Evolutionary conservation across 768 basidiomycete genomes (phyloP).

Genomic region (Sistotremastrum niveocremeum): DNA sequence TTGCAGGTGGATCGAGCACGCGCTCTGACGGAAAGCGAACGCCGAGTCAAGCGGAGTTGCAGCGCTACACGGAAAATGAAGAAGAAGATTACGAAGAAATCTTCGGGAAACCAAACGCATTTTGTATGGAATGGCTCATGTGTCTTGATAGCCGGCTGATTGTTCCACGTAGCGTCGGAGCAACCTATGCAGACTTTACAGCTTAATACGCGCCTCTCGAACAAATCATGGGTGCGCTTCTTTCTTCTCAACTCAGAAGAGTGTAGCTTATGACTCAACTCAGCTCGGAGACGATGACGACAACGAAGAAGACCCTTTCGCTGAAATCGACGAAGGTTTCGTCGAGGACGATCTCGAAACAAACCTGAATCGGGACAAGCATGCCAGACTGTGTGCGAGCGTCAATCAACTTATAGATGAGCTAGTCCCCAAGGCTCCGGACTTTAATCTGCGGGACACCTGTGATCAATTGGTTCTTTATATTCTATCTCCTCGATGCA

Average conservation of each 20-base stretch:
- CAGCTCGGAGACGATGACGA: slow-evolving; percentile 69
- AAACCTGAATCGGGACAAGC: slow-evolving; percentile 86
- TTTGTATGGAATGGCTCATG: slow-evolving; percentile 31
- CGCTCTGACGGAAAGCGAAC: slow-evolving; percentile 46
- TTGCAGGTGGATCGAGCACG: slow-evolving; percentile 46
- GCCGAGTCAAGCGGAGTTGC: slow-evolving; percentile 50
- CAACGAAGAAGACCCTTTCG: slow-evolving; percentile 94
- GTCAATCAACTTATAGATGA: slow-evolving; percentile 82
- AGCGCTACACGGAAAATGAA: slow-evolving; percentile 80
- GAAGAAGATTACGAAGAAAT: slow-evolving; percentile 93
- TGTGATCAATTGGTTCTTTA: slow-evolving; percentile 73
- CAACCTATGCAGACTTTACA: slow-evolving; percentile 64
- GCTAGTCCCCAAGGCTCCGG: slow-evolving; percentile 67
- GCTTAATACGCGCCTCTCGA: slow-evolving; percentile 75
- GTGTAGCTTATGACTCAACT: background rate
- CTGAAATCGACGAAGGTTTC: slow-evolving; percentile 93
- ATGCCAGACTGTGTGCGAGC: slow-evolving; percentile 69
- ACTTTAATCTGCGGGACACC: slow-evolving; percentile 70
- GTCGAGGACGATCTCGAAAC: slow-evolving; percentile 85
- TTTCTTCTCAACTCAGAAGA: background rate
- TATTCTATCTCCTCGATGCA: background rate
- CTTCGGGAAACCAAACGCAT: slow-evolving; percentile 65
- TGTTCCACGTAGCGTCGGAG: slow-evolving; percentile 28
- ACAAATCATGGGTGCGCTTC: slow-evolving; percentile 69
- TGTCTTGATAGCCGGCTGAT: slow-evolving; percentile 3